phyloP scores from a whole-genome alignment of 495 filamentous ascomycete genomes.

The Aspergillus avenaceus region DNA sequence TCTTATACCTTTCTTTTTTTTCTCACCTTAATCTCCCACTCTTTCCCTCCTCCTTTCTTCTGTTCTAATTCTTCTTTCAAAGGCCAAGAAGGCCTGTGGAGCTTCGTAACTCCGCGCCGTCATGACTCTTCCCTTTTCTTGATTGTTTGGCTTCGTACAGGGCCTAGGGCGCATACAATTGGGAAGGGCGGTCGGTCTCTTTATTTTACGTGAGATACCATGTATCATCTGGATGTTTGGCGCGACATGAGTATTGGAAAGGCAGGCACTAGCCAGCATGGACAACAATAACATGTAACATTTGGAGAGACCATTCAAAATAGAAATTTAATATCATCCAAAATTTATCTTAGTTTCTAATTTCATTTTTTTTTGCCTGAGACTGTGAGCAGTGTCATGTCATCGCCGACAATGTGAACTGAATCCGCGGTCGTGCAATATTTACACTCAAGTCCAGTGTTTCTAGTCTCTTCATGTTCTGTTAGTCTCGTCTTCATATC shows the following conservation, averaged over 20 bases:
- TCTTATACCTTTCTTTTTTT: not conserved
- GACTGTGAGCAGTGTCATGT: no score
- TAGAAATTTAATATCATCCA: not conserved
- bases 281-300: not conserved
- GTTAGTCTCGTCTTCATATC: no score
- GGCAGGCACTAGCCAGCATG: not conserved
- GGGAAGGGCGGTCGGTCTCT: not conserved
- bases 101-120: not conserved
- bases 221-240: not conserved
- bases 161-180: not conserved
- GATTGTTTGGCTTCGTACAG: not conserved
- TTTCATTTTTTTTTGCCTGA: not conserved
- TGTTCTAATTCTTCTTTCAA: not conserved
- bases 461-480: no score
- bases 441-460: no score
- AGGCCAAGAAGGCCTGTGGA: not conserved
- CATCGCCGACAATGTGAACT: no score
- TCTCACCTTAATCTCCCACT: not conserved
- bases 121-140: not conserved
- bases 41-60: not conserved
- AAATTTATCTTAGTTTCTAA: not conserved
- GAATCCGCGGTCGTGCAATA: no score
- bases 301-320: not conserved
- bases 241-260: not conserved
- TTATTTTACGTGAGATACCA: not conserved